phyloP scores from a whole-genome alignment of 768 basidiomycete species.

The Leccinum fibrillosum region DNA sequence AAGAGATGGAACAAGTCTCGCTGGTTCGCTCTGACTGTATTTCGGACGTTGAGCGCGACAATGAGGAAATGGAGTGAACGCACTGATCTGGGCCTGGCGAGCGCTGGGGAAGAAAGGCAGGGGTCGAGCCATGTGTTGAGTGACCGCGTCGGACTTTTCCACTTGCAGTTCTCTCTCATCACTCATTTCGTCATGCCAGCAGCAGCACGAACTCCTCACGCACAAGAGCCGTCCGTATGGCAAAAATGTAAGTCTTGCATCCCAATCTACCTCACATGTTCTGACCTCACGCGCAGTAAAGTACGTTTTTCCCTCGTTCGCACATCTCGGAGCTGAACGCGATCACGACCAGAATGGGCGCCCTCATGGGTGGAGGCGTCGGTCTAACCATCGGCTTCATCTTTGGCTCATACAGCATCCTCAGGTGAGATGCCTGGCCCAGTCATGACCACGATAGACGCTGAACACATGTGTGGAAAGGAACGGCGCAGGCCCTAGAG shows the following conservation, averaged over 20 bases:
- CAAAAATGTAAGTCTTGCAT: constrained; percentile 61
- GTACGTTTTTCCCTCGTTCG: constrained; percentile 35
- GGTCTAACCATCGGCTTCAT: constrained; percentile 97
- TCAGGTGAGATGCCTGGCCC: constrained; percentile 55
- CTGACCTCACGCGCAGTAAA: constrained; percentile 48
- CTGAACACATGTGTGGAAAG: constrained; percentile 38
- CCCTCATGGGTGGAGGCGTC: constrained; percentile 88
- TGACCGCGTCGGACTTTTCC: constrained; percentile 2
- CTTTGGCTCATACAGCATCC: constrained; percentile 90
- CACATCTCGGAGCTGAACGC: constrained; percentile 3
- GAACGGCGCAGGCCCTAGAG: constrained; percentile 88
- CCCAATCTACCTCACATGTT: not conserved
- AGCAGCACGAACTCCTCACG: constrained; percentile 33
- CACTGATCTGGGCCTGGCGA: constrained; percentile 86
- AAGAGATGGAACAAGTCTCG: constrained; percentile 77
- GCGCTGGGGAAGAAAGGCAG: constrained; percentile 63
- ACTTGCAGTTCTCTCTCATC: not conserved
- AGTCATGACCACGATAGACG: not conserved
- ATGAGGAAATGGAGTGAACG: constrained; percentile 27
- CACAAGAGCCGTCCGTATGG: constrained; percentile 63
- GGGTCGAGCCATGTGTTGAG: constrained; percentile 16
- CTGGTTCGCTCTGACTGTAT: constrained; percentile 78
- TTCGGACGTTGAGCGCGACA: constrained; percentile 9
- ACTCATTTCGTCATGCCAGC: constrained; percentile 19
- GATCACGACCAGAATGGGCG: constrained; percentile 70